phyloP scores from a whole-genome alignment of 176 grass and related monocot genomes.

The Musa schizocarpa region DNA sequence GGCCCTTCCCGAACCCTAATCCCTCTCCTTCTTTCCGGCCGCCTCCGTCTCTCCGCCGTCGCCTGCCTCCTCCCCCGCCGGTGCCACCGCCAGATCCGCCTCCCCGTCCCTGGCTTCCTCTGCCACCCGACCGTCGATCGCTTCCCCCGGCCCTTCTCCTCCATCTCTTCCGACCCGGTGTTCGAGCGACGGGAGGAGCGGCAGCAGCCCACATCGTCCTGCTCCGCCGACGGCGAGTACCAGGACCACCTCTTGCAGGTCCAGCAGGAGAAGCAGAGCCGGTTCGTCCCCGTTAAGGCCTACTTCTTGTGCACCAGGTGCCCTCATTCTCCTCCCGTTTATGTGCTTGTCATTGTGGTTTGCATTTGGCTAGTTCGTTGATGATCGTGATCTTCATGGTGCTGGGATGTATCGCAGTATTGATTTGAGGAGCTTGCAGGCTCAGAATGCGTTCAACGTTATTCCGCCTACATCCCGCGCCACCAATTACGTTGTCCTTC shows the following conservation, averaged over 20 bases:
- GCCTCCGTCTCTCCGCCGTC: slow-evolving; percentile 36
- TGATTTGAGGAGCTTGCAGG: slow-evolving; percentile 87
- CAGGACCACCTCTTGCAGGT: slow-evolving; percentile 67
- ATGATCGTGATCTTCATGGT: background rate
- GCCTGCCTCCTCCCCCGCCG: slow-evolving; percentile 17
- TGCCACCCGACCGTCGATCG: background rate
- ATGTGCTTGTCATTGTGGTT: background rate
- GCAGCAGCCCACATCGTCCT: background rate
- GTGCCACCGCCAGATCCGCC: background rate
- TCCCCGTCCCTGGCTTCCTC: background rate
- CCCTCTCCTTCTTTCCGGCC: slow-evolving; percentile 53
- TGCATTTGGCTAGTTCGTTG: background rate
- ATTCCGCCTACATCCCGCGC: slow-evolving; percentile 81
- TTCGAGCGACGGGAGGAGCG: background rate
- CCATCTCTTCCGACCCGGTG: background rate
- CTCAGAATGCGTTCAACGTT: slow-evolving; percentile 94
- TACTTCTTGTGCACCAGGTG: slow-evolving; percentile 97
- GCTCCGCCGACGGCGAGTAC: slow-evolving; percentile 46
- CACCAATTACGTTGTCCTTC: slow-evolving; percentile 83
- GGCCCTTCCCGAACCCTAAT: background rate
- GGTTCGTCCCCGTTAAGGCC: slow-evolving; percentile 84
- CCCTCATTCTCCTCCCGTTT: background rate
- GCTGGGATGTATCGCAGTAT: slow-evolving; percentile 44
- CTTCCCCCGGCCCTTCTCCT: background rate
- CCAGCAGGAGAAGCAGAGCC: slow-evolving; percentile 63